These are phyloP conservation scores for Fremontodendron californicum DNA, from an alignment of 345 rosid genomes.

Conservation along the genomic window DNA sequence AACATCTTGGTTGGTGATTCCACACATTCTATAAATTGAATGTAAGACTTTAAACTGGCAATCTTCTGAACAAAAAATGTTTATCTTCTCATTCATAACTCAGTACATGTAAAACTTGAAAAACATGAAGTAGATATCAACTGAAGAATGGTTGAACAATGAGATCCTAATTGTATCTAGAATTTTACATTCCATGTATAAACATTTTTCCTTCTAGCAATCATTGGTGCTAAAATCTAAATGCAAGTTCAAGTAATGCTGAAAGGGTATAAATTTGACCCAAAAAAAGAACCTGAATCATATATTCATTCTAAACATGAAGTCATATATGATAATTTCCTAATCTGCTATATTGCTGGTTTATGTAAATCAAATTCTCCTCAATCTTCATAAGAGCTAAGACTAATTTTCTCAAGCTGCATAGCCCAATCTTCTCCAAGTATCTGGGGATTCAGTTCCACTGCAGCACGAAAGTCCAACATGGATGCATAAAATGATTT, in stretches of 20 bases:
- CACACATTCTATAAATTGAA: not conserved
- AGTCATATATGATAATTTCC: not conserved
- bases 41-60: not conserved
- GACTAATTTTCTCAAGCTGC: slow-evolving; percentile 60
- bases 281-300: slow-evolving; percentile 4
- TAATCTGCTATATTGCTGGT: slow-evolving; percentile 13
- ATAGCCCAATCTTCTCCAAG: slow-evolving; percentile 73
- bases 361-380: slow-evolving; percentile 1
- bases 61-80: not conserved
- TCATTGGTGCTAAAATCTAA: slow-evolving; percentile 7
- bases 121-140: not conserved
- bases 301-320: slow-evolving; percentile 5
- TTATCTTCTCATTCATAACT: not conserved
- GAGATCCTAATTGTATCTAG: slow-evolving; percentile 21
- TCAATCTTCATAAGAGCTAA: slow-evolving; percentile 39
- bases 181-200: slow-evolving; percentile 17
- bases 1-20: too few species aligned
- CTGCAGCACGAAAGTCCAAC: slow-evolving; percentile 56
- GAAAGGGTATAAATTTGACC: slow-evolving; percentile 22
- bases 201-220: not conserved
- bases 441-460: slow-evolving; percentile 59
- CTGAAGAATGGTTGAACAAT: slow-evolving; percentile 17
- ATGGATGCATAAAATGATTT: slow-evolving; percentile 37
- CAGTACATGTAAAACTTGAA: not conserved
- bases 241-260: slow-evolving; percentile 14